Evolutionary conservation across 495 filamentous ascomycete species (phyloP), one percentile per base, ranked within the genome.

Genomic region (Apodospora peruviana): DNA sequence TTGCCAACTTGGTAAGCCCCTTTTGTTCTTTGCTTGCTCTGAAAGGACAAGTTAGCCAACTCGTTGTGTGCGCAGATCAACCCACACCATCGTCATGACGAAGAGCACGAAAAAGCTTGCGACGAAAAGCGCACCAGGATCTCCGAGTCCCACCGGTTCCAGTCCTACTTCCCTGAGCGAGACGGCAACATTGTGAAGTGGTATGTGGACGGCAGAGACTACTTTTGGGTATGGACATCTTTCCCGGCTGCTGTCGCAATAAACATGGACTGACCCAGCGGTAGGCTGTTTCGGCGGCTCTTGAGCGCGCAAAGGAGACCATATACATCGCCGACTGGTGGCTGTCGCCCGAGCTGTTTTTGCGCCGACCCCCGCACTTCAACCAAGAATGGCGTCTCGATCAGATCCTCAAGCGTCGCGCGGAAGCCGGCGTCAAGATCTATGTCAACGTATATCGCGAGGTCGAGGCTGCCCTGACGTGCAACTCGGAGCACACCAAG

Each of bases 321-420:
- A 95, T 98, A 52, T 98, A 96, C 65, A 91, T 98, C 47, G 89
- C 74, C 18, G 93, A 96, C 62, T 98, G 91, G 91, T 98, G 93
- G 91, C 69, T 98, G 9, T 91, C 87, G 1, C 91, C 91, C 0
- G 91, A 98, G 63, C 68, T 96, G 48, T 98, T 95, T 67, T 70
- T 98, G 29, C 82, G 91, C 14, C 78, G 91, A 35, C 91, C 91
- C 14, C 87, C 91, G 1, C 80, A 82, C 50, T 73, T 65, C 61
- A 83, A 90, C 50, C 87, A 90, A 66, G 80, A 95, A 78, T 96
- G 86, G 86, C 78, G 91, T 4, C 71, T 98, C 20, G 91, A 98
- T 61, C 80, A 85, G 46, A 66, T 94, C 17, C 68, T 97, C 38
- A 97, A 96, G 68, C 80, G 91, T 25, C 83, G 81, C 23, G 91